Evolutionary conservation across 352 stramenopile species (phyloP).

Genomic region (Phytophthora colocasiae): DNA sequence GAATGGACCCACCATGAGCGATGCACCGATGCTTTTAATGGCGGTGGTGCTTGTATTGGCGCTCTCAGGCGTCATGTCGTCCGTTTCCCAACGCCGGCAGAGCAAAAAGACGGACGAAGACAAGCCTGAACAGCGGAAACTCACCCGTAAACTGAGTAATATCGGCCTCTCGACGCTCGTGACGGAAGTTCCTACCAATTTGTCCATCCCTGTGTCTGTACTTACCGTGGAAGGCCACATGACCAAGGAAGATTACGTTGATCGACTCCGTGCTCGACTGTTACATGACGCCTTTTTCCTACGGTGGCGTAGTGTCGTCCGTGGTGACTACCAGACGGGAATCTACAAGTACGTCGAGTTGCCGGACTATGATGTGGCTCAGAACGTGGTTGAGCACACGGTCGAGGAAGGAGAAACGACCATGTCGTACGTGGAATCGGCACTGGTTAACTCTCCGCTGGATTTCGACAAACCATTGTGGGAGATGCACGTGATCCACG

Average conservation of each 20-base stretch:
- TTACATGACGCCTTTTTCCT: slow-evolving; percentile 66
- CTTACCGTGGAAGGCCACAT: slow-evolving; percentile 63
- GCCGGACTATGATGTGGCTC: slow-evolving; percentile 54
- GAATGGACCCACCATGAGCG: slow-evolving; percentile 30
- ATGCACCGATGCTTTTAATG: slow-evolving; percentile 38
- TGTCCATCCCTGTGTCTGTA: slow-evolving; percentile 79
- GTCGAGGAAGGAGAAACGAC: slow-evolving; percentile 60
- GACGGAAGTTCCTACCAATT: slow-evolving; percentile 77
- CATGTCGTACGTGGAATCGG: slow-evolving; percentile 69
- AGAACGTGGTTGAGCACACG: slow-evolving; percentile 66
- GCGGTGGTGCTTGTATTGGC: slow-evolving; percentile 44
- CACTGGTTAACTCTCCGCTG: slow-evolving; percentile 70
- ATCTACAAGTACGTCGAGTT: slow-evolving; percentile 69
- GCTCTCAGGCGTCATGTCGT: slow-evolving; percentile 41
- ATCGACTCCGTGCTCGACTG: slow-evolving; percentile 61
- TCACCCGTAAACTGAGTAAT: slow-evolving; percentile 72
- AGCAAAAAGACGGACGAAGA: slow-evolving; percentile 7
- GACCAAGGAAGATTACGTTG: slow-evolving; percentile 50
- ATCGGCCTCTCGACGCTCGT: slow-evolving; percentile 78
- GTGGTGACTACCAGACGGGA: slow-evolving; percentile 43
- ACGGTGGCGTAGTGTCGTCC: slow-evolving; percentile 74
- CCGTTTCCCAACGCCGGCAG: slow-evolving; percentile 36
- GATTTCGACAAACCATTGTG: slow-evolving; percentile 77
- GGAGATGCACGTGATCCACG: slow-evolving; percentile 73
- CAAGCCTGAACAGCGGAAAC: slow-evolving; percentile 19